These are phyloP conservation scores for Chrysanthemum makinoi DNA, from an alignment of 129 eudicot genomes.

Conservation along the genomic window DNA sequence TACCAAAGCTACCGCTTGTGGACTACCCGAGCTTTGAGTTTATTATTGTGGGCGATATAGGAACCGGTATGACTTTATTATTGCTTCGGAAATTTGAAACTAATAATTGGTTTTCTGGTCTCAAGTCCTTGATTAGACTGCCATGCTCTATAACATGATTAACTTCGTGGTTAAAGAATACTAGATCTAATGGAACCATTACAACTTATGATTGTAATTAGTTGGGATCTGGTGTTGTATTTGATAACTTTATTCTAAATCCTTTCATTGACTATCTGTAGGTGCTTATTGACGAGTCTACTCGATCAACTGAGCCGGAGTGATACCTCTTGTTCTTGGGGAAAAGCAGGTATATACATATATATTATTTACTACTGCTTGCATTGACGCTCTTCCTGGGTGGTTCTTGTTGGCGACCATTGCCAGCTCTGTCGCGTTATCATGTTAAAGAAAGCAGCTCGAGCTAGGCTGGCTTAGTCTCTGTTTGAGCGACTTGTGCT, in stretches of 20 bases:
- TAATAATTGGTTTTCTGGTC: too few species aligned
- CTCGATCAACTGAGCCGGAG: constrained; percentile 83
- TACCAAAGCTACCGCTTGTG: constrained; percentile 38
- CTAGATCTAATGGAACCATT: constrained; percentile 1
- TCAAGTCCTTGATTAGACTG: too few species aligned
- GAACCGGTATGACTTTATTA: constrained; percentile 28
- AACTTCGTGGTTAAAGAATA: not conserved
- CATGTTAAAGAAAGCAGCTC: constrained; percentile 91
- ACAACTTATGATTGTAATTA: not conserved
- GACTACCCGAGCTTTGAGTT: constrained; percentile 45
- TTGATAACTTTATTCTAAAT: not conserved
- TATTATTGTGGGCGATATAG: constrained; percentile 45
- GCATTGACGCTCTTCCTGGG: constrained; percentile 26
- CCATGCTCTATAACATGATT: too few species aligned
- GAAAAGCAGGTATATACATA: constrained; percentile 55
- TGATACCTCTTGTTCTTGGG: constrained; percentile 84
- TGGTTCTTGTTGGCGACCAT: constrained; percentile 77
- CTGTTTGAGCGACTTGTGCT: constrained; percentile 70
- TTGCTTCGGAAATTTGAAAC: too few species aligned
- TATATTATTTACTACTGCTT: not conserved
- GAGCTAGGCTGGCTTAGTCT: constrained; percentile 77
- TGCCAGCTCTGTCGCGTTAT: constrained; percentile 88
- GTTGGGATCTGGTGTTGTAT: not conserved
- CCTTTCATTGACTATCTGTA: constrained; percentile 14
- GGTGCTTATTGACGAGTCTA: constrained; percentile 86